phyloP scores from a whole-genome alignment of 2,329 filamentous ascomycete genomes.

The Exophiala sp. region DNA sequence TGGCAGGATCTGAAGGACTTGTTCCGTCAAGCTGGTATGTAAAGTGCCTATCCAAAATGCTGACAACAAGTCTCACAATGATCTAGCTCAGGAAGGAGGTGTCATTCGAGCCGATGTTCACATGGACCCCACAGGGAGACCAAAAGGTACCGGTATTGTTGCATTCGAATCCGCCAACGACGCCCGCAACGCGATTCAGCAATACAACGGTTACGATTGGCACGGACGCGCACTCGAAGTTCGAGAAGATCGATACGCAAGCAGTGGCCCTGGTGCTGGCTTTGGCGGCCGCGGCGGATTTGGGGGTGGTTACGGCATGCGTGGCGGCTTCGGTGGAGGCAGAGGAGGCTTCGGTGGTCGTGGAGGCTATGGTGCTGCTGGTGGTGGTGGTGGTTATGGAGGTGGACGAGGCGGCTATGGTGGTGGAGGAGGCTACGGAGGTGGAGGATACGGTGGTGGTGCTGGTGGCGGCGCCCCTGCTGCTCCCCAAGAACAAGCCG shows the following conservation, averaged over 20 bases:
- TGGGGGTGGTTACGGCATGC: constrained; percentile 51
- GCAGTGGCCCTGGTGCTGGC: constrained; percentile 42
- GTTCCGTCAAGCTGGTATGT: constrained; percentile 94
- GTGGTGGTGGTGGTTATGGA: background rate
- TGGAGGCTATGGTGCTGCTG: constrained; percentile 14
- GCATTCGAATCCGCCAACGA: constrained; percentile 94
- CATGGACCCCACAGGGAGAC: constrained; percentile 81
- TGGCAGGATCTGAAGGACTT: constrained; percentile 99
- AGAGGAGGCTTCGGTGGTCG: constrained; percentile 42
- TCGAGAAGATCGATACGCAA: constrained; percentile 89
- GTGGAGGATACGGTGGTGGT: constrained; percentile 34
- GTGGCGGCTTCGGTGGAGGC: constrained; percentile 45
- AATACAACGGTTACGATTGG: constrained; percentile 99
- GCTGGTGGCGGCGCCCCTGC: constrained; percentile 10
- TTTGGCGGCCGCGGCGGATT: constrained; percentile 40
- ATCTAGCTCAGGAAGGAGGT: constrained; percentile 57
- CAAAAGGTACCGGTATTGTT: constrained; percentile 95
- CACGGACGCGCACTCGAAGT: constrained; percentile 91
- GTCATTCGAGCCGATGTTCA: constrained; percentile 97
- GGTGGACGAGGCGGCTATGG: constrained; percentile 10
- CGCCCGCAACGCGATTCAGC: constrained; percentile 89
- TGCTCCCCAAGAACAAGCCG: constrained; percentile 39
- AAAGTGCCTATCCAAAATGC: constrained; percentile 19
- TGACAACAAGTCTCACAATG: constrained; percentile 18
- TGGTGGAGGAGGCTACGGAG: constrained; percentile 18